Conservation (phyloP, 1,139 yeast species). For the Meyerozyma athensensis region DNA sequence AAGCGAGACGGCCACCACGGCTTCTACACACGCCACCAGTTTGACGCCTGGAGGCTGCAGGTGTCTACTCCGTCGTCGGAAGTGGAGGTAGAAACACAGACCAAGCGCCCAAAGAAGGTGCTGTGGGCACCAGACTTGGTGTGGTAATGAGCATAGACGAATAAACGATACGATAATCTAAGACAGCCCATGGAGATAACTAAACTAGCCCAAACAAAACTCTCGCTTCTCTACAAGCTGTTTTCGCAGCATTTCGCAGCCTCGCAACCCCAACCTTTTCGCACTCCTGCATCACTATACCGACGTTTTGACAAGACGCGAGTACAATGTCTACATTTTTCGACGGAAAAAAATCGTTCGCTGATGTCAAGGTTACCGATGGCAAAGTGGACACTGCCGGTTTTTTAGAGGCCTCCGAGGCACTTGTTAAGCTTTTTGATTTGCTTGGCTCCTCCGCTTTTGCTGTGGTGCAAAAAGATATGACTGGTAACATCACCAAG, state of each 20-base stretch:
- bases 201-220: too few relatives aligned
- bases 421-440: constrained; percentile 78
- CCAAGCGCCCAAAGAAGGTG: constrained; percentile 4
- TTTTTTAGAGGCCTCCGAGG: constrained; percentile 80
- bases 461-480: constrained; percentile 78
- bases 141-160: not conserved
- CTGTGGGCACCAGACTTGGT: constrained; percentile 3
- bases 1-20: not conserved
- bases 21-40: not conserved
- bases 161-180: too few relatives aligned
- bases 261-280: too few relatives aligned
- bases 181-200: too few relatives aligned
- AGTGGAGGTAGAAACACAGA: constrained; percentile 1
- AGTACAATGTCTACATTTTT: constrained; percentile 63
- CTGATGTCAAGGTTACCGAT: constrained; percentile 64
- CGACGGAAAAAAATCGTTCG: constrained; percentile 69
- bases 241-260: too few relatives aligned
- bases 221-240: too few relatives aligned
- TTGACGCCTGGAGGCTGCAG: not conserved
- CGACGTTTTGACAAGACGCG: not conserved
- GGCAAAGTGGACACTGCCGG: constrained; percentile 66
- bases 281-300: too few relatives aligned
- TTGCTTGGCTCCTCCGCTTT: constrained; percentile 83
- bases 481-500: constrained; percentile 82
- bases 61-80: not conserved